Conservation (phyloP, 352 stramenopile species). For the Globisporangium acanthophoron region DNA sequence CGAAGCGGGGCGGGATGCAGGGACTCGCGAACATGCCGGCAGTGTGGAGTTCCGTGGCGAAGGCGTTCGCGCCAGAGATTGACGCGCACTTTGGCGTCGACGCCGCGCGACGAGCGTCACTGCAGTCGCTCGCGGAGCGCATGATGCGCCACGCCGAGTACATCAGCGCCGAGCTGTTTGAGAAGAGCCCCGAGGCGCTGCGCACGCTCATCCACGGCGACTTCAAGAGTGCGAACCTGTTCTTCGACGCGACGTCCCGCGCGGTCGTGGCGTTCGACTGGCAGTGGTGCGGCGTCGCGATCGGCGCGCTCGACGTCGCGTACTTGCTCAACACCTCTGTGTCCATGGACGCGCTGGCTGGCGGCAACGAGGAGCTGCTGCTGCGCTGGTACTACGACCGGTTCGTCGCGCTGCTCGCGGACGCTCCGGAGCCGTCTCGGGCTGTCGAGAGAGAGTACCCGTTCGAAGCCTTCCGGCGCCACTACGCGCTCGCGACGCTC, state of each 20-base stretch:
- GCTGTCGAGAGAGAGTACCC: slow-evolving; percentile 28
- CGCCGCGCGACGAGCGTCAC: slow-evolving; percentile 1
- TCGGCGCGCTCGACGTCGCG: slow-evolving; percentile 57
- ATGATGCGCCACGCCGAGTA: slow-evolving; percentile 45
- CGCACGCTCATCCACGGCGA: slow-evolving; percentile 59
- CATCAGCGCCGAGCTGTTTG: slow-evolving; percentile 37
- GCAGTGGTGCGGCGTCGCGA: slow-evolving; percentile 61
- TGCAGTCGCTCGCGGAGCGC: slow-evolving; percentile 27
- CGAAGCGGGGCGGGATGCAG: slow-evolving; percentile 44
- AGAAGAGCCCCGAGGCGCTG: slow-evolving; percentile 13
- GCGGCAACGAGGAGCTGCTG: slow-evolving; percentile 23
- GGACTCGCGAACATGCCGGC: slow-evolving; percentile 21
- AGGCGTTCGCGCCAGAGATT: slow-evolving; percentile 21
- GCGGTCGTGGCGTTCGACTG: slow-evolving; percentile 66
- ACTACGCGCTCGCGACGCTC: slow-evolving; percentile 53
- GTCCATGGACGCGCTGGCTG: slow-evolving; percentile 32
- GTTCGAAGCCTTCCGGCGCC: slow-evolving; percentile 44
- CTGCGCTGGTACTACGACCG: slow-evolving; percentile 52
- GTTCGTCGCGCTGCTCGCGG: slow-evolving; percentile 15
- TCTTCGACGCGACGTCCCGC: slow-evolving; percentile 38
- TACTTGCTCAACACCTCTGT: slow-evolving; percentile 69
- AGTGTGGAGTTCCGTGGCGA: slow-evolving; percentile 42
- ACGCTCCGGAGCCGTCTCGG: too few species aligned
- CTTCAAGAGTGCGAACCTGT: slow-evolving; percentile 70
- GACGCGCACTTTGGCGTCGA: not conserved